A percentile compares a stretch with the other conserved stretches of the same genome.
Evolutionary conservation across 2,329 filamentous ascomycete genomes (phyloP).

Genomic region (Alternaria longipes): DNA sequence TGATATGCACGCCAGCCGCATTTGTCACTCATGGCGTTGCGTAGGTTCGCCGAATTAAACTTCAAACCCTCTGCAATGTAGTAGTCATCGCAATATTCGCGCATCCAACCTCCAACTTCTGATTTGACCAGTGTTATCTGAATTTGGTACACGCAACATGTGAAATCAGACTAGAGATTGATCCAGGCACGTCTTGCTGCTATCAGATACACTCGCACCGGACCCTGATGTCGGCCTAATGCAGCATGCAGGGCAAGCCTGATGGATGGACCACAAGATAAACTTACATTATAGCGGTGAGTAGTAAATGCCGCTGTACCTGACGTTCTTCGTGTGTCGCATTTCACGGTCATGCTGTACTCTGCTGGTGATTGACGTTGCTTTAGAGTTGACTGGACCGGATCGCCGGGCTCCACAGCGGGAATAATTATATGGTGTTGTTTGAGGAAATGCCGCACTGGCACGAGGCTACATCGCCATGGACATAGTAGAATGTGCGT

Average conservation of each 20-base stretch:
- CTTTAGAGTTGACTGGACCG: conserved; percentile 28
- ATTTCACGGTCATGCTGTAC: conserved; percentile 9
- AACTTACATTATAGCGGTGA: conserved; percentile 15
- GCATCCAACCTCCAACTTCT: neutral
- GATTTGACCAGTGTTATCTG: neutral
- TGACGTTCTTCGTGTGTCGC: conserved; percentile 1
- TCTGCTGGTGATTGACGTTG: conserved; percentile 21
- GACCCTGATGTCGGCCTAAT: neutral
- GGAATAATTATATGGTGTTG: conserved; percentile 18
- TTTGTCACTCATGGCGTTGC: neutral
- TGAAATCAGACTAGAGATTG: conserved; percentile 1
- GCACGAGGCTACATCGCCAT: conserved; percentile 1
- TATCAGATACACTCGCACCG: conserved; percentile 13
- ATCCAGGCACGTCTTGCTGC: neutral
- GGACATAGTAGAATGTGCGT: neutral
- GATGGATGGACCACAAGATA: conserved; percentile 11
- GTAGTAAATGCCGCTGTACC: neutral
- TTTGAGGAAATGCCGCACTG: conserved; percentile 21
- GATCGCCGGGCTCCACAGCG: conserved; percentile 27
- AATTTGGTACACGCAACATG: neutral
- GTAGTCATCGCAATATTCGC: conserved; percentile 2
- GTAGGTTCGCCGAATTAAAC: conserved; percentile 1
- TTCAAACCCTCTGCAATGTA: neutral
- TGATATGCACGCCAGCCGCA: neutral
- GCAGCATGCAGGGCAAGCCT: conserved; percentile 16